Percentiles rank a stretch among this genome's conserved stretches.
These are phyloP conservation scores for Pythium apleroticum DNA, from an alignment of 352 stramenopile genomes.

Conservation along the genomic window DNA sequence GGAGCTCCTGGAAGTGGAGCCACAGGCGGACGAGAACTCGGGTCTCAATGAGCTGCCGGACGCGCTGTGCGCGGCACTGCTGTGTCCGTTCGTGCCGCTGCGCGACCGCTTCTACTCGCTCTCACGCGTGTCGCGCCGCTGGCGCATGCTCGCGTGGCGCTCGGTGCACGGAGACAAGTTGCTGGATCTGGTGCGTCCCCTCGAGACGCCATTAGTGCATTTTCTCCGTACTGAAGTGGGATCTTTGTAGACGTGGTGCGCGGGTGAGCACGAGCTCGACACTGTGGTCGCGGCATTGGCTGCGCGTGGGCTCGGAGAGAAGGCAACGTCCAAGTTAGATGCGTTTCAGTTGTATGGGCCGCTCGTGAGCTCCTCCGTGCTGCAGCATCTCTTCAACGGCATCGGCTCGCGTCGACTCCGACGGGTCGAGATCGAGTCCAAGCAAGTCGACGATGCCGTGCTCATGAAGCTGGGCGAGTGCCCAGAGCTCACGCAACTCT, in stretches of 20 bases:
- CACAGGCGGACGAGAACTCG: not conserved
- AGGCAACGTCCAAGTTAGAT: conserved; percentile 37
- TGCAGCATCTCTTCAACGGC: conserved; percentile 43
- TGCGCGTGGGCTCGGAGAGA: conserved; percentile 8
- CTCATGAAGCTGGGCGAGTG: conserved; percentile 45
- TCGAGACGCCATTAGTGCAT: not conserved
- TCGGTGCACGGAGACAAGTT: conserved; percentile 51
- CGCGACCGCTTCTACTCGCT: conserved; percentile 58
- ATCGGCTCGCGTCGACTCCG: conserved; percentile 37
- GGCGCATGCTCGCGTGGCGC: conserved; percentile 50
- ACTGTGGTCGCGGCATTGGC: conserved; percentile 34
- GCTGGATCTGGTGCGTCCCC: conserved; percentile 53
- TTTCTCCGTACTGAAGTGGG: too few species aligned
- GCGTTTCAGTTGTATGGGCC: conserved; percentile 63
- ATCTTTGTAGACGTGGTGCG: conserved; percentile 62
- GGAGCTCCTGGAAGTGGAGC: not conserved
- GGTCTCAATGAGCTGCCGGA: conserved; percentile 31
- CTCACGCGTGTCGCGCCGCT: conserved; percentile 52
- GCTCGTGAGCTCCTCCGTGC: conserved; percentile 43
- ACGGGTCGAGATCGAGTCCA: conserved; percentile 69
- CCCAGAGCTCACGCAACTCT: conserved; percentile 34
- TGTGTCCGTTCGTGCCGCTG: conserved; percentile 60
- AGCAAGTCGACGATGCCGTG: conserved; percentile 53
- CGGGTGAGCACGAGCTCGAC: conserved; percentile 60
- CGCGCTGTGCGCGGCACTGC: conserved; percentile 39